phyloP scores from a whole-genome alignment of 306 rosid species.

The Malus domestica region DNA sequence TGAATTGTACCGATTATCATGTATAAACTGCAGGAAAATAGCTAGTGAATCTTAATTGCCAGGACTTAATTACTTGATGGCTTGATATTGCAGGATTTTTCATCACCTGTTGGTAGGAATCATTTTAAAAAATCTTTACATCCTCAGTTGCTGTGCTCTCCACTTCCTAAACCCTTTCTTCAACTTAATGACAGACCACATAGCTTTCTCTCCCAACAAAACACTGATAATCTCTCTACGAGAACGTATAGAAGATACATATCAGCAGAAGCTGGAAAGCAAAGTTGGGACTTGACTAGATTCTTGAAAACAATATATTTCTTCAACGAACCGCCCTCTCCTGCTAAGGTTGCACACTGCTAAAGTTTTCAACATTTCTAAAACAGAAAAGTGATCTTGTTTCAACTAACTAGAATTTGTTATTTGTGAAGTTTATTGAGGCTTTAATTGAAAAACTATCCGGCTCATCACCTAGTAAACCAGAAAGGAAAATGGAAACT shows the following conservation, averaged over 20 bases:
- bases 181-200: slow-evolving; percentile 39
- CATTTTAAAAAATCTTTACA: slow-evolving; percentile 22
- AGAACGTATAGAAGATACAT: slow-evolving; percentile 32
- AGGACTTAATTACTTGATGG: background rate
- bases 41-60: background rate
- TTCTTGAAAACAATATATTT: slow-evolving; percentile 66
- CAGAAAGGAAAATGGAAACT: slow-evolving; percentile 54
- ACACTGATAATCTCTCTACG: slow-evolving; percentile 22
- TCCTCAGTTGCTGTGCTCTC: slow-evolving; percentile 27
- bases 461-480: slow-evolving; percentile 46
- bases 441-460: slow-evolving; percentile 61
- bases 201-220: slow-evolving; percentile 24
- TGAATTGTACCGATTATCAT: background rate
- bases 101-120: slow-evolving; percentile 36
- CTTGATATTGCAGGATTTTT: slow-evolving; percentile 46
- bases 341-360: slow-evolving; percentile 54
- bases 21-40: background rate
- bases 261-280: slow-evolving; percentile 52
- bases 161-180: slow-evolving; percentile 70
- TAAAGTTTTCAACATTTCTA: background rate
- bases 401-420: slow-evolving; percentile 37
- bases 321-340: slow-evolving; percentile 80
- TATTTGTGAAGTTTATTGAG: slow-evolving; percentile 67
- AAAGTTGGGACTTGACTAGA: slow-evolving; percentile 79
- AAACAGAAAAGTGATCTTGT: background rate